Percentiles rank a stretch among this genome's conserved stretches.
Evolutionary conservation across 2,329 filamentous ascomycete genomes (phyloP).

Genomic region (Penicillium sp.): DNA sequence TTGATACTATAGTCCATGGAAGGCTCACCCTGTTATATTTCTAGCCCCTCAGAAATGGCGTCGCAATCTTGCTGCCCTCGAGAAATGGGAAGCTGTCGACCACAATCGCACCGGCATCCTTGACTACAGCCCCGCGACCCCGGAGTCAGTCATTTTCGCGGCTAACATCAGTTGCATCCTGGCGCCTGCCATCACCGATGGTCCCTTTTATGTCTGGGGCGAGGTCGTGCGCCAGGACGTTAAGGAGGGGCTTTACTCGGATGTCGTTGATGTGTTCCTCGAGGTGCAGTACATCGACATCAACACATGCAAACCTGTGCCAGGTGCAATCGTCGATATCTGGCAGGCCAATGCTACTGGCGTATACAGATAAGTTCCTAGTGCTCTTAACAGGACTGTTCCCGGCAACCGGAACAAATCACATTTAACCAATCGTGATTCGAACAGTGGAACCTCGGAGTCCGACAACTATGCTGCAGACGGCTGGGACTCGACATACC

Average conservation of each 20-base stretch:
- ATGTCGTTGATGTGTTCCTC: slow-evolving; percentile 46
- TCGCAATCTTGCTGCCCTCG: slow-evolving; percentile 38
- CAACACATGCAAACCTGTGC: slow-evolving; percentile 45
- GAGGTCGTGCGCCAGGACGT: slow-evolving; percentile 46
- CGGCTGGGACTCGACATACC: slow-evolving; percentile 45
- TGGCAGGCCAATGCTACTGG: slow-evolving; percentile 52
- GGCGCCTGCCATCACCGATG: slow-evolving; percentile 45
- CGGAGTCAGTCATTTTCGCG: slow-evolving; percentile 37
- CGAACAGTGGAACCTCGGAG: slow-evolving; percentile 27
- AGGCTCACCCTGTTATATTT: background rate
- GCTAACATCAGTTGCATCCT: slow-evolving; percentile 48
- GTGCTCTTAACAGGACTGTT: too few species aligned
- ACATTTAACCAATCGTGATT: background rate
- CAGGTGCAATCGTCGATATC: slow-evolving; percentile 44
- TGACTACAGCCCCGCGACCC: slow-evolving; percentile 27
- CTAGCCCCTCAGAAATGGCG: slow-evolving; percentile 32
- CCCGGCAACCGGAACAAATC: too few species aligned
- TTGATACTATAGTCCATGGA: fast-evolving
- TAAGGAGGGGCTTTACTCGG: slow-evolving; percentile 37
- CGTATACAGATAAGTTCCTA: slow-evolving; percentile 41
- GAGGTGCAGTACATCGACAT: slow-evolving; percentile 51
- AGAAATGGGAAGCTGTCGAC: slow-evolving; percentile 39
- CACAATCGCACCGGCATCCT: slow-evolving; percentile 41
- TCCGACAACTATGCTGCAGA: slow-evolving; percentile 30
- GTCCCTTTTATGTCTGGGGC: slow-evolving; percentile 49